Percentiles rank a stretch among this genome's conserved stretches.
phyloP scores from a whole-genome alignment of 2,329 filamentous ascomycete species.

The Fusarium austroafricanum region DNA sequence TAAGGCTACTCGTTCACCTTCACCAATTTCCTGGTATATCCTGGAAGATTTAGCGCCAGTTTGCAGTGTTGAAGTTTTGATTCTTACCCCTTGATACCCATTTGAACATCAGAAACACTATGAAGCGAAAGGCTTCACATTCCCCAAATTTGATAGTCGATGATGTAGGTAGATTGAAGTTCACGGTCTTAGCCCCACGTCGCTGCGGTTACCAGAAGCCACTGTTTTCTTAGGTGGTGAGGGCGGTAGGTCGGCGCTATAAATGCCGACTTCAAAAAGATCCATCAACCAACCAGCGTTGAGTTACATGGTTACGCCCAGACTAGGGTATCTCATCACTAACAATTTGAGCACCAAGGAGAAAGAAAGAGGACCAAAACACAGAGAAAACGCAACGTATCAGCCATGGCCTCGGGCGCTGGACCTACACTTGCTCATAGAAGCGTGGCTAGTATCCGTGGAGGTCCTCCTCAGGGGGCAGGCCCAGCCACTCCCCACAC shows the following conservation, averaged over 20 bases:
- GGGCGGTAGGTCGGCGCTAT: slow-evolving; percentile 46
- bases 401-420: slow-evolving; percentile 58
- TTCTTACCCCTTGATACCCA: slow-evolving; percentile 75
- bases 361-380: neutral
- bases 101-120: slow-evolving; percentile 47
- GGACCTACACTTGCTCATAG: slow-evolving; percentile 65
- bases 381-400: neutral
- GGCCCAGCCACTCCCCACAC: slow-evolving; percentile 68
- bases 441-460: slow-evolving; percentile 68
- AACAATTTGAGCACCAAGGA: slow-evolving; percentile 13
- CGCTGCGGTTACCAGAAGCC: slow-evolving; percentile 47
- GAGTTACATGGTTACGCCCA: slow-evolving; percentile 28
- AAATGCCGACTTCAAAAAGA: slow-evolving; percentile 38
- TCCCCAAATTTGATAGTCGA: slow-evolving; percentile 16
- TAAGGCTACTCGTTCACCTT: slow-evolving; percentile 81
- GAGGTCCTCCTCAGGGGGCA: slow-evolving; percentile 52
- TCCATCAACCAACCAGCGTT: slow-evolving; percentile 40
- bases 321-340: slow-evolving; percentile 31
- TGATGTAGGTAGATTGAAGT: slow-evolving; percentile 36
- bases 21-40: slow-evolving; percentile 89
- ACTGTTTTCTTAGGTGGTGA: slow-evolving; percentile 43
- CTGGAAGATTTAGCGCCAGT: slow-evolving; percentile 57
- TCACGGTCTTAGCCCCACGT: slow-evolving; percentile 44
- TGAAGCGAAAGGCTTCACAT: slow-evolving; percentile 10
- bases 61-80: rapidly evolving